Percentiles rank a stretch among this genome's conserved stretches.
Conservation (phyloP, 169 alveolate species). For the Plasmodium gonderi region DNA sequence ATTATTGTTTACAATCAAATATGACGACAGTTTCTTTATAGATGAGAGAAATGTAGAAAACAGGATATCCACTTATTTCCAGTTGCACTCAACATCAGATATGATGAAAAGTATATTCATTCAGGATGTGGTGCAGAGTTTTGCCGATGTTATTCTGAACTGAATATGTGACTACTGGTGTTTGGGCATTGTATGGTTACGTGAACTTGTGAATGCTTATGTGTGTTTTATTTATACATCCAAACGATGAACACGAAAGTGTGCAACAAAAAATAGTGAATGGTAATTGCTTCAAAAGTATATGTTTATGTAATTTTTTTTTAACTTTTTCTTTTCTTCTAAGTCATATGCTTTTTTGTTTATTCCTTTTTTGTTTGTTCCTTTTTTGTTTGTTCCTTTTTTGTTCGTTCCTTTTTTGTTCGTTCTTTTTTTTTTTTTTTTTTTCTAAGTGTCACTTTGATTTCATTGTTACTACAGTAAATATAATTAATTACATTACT, state of each 20-base stretch:
- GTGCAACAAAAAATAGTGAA: too few species aligned
- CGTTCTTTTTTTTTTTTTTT: not conserved
- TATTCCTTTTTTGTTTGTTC: not conserved
- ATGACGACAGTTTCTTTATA: conserved; percentile 23
- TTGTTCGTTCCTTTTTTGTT: not conserved
- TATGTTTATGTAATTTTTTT: not conserved
- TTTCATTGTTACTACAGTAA: too few species aligned
- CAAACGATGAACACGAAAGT: too few species aligned
- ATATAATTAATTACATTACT: too few species aligned
- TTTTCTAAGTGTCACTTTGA: too few species aligned
- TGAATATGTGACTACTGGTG: not conserved
- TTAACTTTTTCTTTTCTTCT: not conserved
- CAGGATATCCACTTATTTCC: conserved; percentile 38
- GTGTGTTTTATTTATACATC: too few species aligned
- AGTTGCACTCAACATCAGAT: conserved; percentile 55
- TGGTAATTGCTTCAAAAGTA: not conserved
- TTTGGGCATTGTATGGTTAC: not conserved
- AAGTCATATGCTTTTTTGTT: not conserved
- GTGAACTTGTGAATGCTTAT: too few species aligned
- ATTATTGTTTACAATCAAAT: conserved; percentile 23
- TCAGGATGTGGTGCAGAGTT: conserved; percentile 27
- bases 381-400: not conserved
- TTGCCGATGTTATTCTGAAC: not conserved
- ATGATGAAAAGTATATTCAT: conserved; percentile 41
- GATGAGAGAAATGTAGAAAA: conserved; percentile 6